Evolutionary conservation across 257 asterid species (phyloP), one percentile per base, ranked within the genome.

Genomic region (Anisodus acutangulus): DNA sequence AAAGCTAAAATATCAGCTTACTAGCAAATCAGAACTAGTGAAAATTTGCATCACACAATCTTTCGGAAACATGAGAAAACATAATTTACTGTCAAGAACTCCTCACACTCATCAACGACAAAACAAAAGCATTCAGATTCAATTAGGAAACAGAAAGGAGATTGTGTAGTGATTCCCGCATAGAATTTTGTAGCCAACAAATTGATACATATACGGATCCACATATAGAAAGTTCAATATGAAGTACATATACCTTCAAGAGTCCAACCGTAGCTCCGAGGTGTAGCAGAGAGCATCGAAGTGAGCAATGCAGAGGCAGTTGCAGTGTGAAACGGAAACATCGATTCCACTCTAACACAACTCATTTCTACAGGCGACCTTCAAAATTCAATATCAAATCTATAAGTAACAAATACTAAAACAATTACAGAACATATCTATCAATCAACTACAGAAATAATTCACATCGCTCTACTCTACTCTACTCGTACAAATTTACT

Each of bases 361-460:
- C 88, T 83, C 88, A 86, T 43, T 37, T 86, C 88, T 45, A 81
- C 86, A 10, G 88, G 86, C 6, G 84, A 69, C 86, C 88, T 86
- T 69, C 84, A 80, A 79, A 8, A 26, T 54, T 59, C 13, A 15
- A 12, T 22, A 68, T 22, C 17, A 37, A 83, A 49, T 85, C 67
- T 69, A 60, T 69, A 19, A 49, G 72, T n/a, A 12, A 81, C 19
- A 62, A 49, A 60, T 68, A 37, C 63, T 63, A 22, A 67, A 41
- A 6, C 80, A 68, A 82, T 26, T 31, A 22, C 19, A 10, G 16
- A 9, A 7, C 8, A 59, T 41, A 41, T 41, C 45, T 41, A 41
- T 41, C 45, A 41, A 41, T 41, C 45, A 41, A 41, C 45, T 5
- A 41, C 45, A 3, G 45, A 41, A 41, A 41, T 41, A 6, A 41